phyloP scores from a whole-genome alignment of 306 rosid species.

The Corylus heterophylla region DNA sequence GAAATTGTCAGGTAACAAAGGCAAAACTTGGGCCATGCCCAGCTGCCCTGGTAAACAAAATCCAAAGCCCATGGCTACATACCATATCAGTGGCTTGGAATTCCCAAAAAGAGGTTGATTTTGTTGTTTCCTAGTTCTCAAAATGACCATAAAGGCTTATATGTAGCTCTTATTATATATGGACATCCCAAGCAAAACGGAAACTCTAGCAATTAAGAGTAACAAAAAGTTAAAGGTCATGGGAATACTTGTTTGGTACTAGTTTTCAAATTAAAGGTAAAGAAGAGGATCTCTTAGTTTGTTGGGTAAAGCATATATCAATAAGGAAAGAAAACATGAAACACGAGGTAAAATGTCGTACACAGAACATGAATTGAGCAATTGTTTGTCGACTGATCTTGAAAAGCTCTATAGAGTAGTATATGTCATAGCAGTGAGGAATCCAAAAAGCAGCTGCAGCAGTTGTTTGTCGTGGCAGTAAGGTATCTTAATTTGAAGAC shows the following conservation, averaged over 20 bases:
- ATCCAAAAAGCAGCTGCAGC: not conserved
- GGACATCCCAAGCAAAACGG: no score
- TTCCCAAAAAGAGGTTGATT: no score
- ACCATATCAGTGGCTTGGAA: no score
- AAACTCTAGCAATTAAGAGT: not conserved
- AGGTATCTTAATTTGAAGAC: not conserved
- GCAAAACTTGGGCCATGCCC: no score
- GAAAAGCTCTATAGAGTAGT: no score
- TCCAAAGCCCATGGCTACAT: no score
- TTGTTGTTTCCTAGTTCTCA: no score
- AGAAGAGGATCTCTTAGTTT: not conserved
- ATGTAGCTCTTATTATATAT: no score
- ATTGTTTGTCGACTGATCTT: no score
- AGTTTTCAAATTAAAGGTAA: not conserved
- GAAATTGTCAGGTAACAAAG: no score
- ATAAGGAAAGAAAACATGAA: not conserved
- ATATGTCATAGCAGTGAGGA: not conserved
- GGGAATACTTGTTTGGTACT: not conserved
- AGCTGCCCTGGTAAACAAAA: no score
- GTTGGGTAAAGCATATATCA: slow-evolving; percentile 9
- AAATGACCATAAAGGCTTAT: no score
- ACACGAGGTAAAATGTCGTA: not conserved
- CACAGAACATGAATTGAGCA: not conserved
- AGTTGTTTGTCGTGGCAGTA: not conserved
- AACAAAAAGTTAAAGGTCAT: not conserved